Evolutionary conservation across 2,329 filamentous ascomycete species (phyloP), one percentile per base, ranked within the genome.

Genomic region (Rutstroemia sp.): DNA sequence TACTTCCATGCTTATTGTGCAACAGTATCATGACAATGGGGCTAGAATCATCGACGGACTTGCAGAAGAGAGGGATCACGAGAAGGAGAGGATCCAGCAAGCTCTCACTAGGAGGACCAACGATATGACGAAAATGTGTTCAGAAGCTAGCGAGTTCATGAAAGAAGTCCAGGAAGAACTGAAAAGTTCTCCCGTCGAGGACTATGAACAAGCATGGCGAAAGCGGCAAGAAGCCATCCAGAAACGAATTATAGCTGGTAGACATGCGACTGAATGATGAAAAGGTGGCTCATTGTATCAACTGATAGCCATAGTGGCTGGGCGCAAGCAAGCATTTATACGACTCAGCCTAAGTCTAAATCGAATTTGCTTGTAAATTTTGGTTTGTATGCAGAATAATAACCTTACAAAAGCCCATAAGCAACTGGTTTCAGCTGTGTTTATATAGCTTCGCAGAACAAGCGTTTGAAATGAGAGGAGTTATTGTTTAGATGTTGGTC

Each of bases 21-120:
- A 60, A 5, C 64, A 70, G 49, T 70, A 70, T 52, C 45, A 62
- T 27, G 59, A 64, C 21, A 67, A 67, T 25, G 66, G 66, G 6
- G 54, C 34, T 1, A 64, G 63, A 49, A 59, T 69, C 14, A 52
- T 69, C 1, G 49, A 64, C 8, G 57, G 54, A 6, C 41, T 66
- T 1, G 48, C 41, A n/a, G 10, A 58, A 21, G 61, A 62, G 49
- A 61, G 64, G 41, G 55, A 38, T 21, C 21, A 55, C 10, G 54
- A 65, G 44, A 65, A 56, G 52, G 48, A 42, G 2, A 51, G 30
- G 6, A 64, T 67, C 16, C 19, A 53, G 6, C 30, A 58, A 14
- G 50, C 55, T 10, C 42, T 67, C 7, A 49, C 60, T 2, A n/a
- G 50, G 9, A 64, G 62, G 48, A 65, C 61, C 30, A 39, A 54